Percentiles rank a stretch among this genome's conserved stretches.
These are phyloP conservation scores for Chloris gayana DNA, from an alignment of 176 grass and related monocot genomes.

Conservation along the genomic window DNA sequence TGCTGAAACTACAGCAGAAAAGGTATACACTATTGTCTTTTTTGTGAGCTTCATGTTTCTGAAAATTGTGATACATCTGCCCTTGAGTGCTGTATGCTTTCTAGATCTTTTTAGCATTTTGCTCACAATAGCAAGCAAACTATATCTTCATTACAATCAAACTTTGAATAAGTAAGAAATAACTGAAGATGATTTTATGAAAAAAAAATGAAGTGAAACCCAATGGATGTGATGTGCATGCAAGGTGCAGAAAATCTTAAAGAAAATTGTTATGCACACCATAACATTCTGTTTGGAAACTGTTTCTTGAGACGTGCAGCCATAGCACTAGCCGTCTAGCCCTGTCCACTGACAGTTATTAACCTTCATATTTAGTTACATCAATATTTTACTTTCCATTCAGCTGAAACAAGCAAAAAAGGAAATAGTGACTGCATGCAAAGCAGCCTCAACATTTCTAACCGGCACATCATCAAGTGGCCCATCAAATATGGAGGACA, in stretches of 20 bases:
- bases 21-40: slow-evolving; percentile 37
- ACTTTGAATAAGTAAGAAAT: not conserved
- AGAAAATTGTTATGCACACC: not conserved
- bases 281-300: not conserved
- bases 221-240: slow-evolving; percentile 9
- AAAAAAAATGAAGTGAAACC: not conserved
- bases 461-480: slow-evolving; percentile 34
- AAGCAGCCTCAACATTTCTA: slow-evolving; percentile 51
- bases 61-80: not conserved
- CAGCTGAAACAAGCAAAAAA: slow-evolving; percentile 67
- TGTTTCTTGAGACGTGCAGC: not conserved
- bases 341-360: not conserved
- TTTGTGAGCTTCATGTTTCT: slow-evolving; percentile 22
- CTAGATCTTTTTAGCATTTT: slow-evolving; percentile 1
- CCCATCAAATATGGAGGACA: slow-evolving; percentile 35
- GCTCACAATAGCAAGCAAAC: slow-evolving; percentile 10
- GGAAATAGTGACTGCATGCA: slow-evolving; percentile 59
- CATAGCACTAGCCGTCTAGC: not conserved
- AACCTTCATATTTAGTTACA: not conserved
- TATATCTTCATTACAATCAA: not conserved
- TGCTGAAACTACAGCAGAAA: slow-evolving; percentile 57
- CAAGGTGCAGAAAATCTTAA: not conserved
- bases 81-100: not conserved
- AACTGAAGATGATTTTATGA: not conserved
- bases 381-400: slow-evolving; percentile 25